Conservation (phyloP, 257 asterid species). For the Datura wrightii region DNA sequence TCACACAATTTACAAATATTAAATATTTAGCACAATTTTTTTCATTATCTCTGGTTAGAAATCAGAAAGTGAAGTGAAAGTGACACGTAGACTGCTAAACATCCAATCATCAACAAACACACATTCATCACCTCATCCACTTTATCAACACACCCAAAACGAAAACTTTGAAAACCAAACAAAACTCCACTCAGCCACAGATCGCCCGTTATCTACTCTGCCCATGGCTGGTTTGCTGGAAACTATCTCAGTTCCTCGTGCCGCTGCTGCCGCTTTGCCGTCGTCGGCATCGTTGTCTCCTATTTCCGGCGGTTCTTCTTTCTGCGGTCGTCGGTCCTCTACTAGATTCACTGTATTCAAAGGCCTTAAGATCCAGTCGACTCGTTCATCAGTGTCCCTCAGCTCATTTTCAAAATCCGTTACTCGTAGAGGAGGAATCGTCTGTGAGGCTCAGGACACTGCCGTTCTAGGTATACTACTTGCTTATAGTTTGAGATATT, state of each 20-base stretch:
- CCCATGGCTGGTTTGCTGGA: slow-evolving; percentile 80
- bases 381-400: slow-evolving; percentile 55
- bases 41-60: too few species aligned
- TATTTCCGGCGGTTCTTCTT: slow-evolving; percentile 44
- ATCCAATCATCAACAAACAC: slow-evolving; percentile 29
- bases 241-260: slow-evolving; percentile 71
- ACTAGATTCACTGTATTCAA: slow-evolving; percentile 60
- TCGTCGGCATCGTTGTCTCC: slow-evolving; percentile 59
- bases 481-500: background rate
- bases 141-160: slow-evolving; percentile 3
- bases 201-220: slow-evolving; percentile 31
- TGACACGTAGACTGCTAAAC: background rate
- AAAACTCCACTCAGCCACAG: slow-evolving; percentile 39
- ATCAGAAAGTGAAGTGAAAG: background rate
- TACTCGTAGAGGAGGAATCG: slow-evolving; percentile 54
- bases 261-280: slow-evolving; percentile 60
- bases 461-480: slow-evolving; percentile 58
- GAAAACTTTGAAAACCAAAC: slow-evolving; percentile 1
- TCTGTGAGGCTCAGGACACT: slow-evolving; percentile 85
- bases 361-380: slow-evolving; percentile 67
- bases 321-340: slow-evolving; percentile 46
- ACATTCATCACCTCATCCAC: slow-evolving; percentile 23
- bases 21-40: too few species aligned
- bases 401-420: slow-evolving; percentile 44
- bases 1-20: too few species aligned